Base-by-base conservation (phyloP, 345 rosid genomes). In the Hypericum androsaemum region DNA sequence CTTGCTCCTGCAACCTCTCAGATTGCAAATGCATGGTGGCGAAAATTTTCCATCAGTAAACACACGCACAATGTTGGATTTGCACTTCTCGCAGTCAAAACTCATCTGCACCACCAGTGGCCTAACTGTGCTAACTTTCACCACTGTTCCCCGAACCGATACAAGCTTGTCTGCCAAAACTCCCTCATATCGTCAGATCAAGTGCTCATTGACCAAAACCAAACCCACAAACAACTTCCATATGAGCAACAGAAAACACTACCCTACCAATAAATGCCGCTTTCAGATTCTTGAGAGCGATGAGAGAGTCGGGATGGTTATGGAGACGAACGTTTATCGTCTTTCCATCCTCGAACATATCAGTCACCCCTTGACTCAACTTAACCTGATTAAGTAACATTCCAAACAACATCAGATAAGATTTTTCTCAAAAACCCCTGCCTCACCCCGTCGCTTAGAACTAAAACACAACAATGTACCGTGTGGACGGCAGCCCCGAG, bases 11-110 rank as follows among this genome's bases (percentile, higher is more conserved):
- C 98, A 90, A 44, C 95, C 98, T 67, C 77, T 76, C 53, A 86
- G 60, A 63, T 71, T 67, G 65, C 96, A 90, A 22, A 61, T 47
- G 49, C 58, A 47, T 12, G 98, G 96, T 6, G 95, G 95, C 10
- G 96, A 87, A 75, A 82, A 87, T 61, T 87, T 87, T 11, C 98
- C 98, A 74, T 84, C 98, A 37, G 77, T 77, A 70, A 90, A 87
- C n/a, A 64, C 64, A 39, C 83, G 75, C 50, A 58, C 39, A 48
- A 84, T 83, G 56, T 70, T 71, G 47, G 81, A 73, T 64, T 80
- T 81, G 54, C 96, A 84, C 71, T 87, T 84, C 40, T 59, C 77
- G 70, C 96, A 90, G 41, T 81, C 74, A 65, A 87, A 87, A 64
- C 59, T 64, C 94, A 87, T 70, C 67, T 78, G 80, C 17, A 79